Evolutionary conservation across 768 basidiomycete species (phyloP), one percentile per base, ranked within the genome.

Genomic region (Termitomyces bulborhizus): DNA sequence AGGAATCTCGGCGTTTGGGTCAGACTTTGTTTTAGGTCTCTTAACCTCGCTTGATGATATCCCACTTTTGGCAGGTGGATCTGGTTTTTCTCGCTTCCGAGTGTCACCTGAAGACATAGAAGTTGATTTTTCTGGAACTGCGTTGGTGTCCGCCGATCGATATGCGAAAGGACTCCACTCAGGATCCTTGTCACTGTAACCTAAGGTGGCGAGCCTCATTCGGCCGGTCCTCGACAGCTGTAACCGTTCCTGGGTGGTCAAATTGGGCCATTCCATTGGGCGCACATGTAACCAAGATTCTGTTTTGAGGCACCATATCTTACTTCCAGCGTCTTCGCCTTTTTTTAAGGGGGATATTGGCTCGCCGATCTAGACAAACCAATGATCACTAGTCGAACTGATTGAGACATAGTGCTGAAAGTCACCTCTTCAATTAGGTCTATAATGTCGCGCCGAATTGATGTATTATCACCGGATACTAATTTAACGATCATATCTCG

Each of bases 231-330:
- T 76, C 7, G 80, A 75, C 66, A 89, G 70, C n/a, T 57, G 61
- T 7, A 69, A 70, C 4, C 80, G 76, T 44, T 83, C 80, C 2
- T 69, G 47, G 29, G 80, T 77, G 3, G 71, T 70, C 27, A 86
- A 71, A 29, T 71, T 71, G 0, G 75, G 70, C 76, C 79, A 86
- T 57, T 83, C 84, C 55, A 76, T 83, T 0, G 88, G 88, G 6
- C 85, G 82, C 26, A 89, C 83, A 62, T 90, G 83, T 34, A 73
- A 73, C 87, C 88, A 90, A 3, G 80, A 70, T 18, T 68, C 63
- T 24, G 75, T 69, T 58, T 82, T 86, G 56, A 89, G 79, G 32
- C 69, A 63, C 76, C 84, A 90, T 0, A 60, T 62, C 54, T 72
- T 71, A 6, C 61, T 49, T 1, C 73, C 66, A 7, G 73, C 69